A percentile compares a stretch with the other conserved stretches of the same genome.
Conservation (phyloP, 257 asterid species). For the Craterostigma plantagineum region DNA sequence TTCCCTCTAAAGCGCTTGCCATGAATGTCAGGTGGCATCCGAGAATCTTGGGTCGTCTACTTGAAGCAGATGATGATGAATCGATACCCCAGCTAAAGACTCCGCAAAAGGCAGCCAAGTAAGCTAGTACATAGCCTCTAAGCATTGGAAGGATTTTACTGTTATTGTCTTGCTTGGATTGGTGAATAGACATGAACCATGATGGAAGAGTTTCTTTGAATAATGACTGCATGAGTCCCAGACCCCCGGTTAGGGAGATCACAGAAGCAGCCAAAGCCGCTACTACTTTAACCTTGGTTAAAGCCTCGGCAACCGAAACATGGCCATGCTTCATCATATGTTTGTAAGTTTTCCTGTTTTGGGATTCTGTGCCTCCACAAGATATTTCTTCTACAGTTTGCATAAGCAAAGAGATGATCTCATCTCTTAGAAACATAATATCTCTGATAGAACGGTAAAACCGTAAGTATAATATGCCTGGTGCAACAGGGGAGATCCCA, state of each 20-base stretch:
- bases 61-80: constrained; percentile 42
- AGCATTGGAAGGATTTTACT: constrained; percentile 39
- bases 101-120: constrained; percentile 49
- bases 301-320: constrained; percentile 46
- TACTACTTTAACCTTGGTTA: constrained; percentile 68
- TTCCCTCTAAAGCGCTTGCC: constrained; percentile 59
- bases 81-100: constrained; percentile 72
- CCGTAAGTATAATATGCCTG: constrained; percentile 77
- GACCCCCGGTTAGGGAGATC: constrained; percentile 65
- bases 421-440: constrained; percentile 75
- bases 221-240: constrained; percentile 61
- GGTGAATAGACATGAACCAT: constrained; percentile 70
- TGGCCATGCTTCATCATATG: constrained; percentile 23
- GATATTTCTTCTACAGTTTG: constrained; percentile 62
- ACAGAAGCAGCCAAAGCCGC: constrained; percentile 80
- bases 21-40: constrained; percentile 64
- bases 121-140: constrained; percentile 69
- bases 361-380: constrained; percentile 14
- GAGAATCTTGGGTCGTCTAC: constrained; percentile 47
- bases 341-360: constrained; percentile 16
- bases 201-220: constrained; percentile 81
- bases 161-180: constrained; percentile 18
- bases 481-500: constrained; percentile 88
- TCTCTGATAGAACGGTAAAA: constrained; percentile 70
- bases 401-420: constrained; percentile 53